phyloP scores from a whole-genome alignment of 2,329 filamentous ascomycete species.

The Aspergillus clavatus region DNA sequence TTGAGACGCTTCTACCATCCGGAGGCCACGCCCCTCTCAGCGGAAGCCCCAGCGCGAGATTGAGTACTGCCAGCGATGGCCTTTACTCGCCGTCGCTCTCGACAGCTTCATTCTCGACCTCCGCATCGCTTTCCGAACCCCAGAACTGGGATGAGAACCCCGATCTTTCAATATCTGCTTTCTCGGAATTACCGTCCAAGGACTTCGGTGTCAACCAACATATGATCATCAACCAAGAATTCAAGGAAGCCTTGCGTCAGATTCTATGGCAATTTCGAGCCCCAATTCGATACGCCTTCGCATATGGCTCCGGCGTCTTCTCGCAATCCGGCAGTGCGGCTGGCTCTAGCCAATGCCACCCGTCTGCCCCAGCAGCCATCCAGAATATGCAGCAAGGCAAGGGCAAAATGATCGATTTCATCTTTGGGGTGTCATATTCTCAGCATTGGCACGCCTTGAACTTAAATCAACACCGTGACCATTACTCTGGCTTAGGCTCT shows the following conservation, averaged over 20 bases:
- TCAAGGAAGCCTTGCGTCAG: slow-evolving; percentile 82
- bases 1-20: slow-evolving; percentile 11
- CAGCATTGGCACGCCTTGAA: slow-evolving; percentile 98
- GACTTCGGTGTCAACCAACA: slow-evolving; percentile 95
- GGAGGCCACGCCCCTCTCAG: slow-evolving; percentile 14
- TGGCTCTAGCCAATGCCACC: slow-evolving; percentile 54
- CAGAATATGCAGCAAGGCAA: slow-evolving; percentile 78
- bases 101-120: slow-evolving; percentile 29
- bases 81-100: slow-evolving; percentile 16
- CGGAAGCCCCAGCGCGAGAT: slow-evolving; percentile 11
- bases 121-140: slow-evolving; percentile 29
- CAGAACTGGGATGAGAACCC: slow-evolving; percentile 72
- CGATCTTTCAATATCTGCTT: slow-evolving; percentile 65
- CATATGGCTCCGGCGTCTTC: slow-evolving; percentile 95
- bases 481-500: slow-evolving; percentile 82
- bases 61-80: slow-evolving; percentile 11
- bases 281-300: slow-evolving; percentile 93
- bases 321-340: slow-evolving; percentile 59
- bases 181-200: slow-evolving; percentile 69
- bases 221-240: slow-evolving; percentile 91
- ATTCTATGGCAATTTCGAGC: slow-evolving; percentile 89
- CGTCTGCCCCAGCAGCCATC: slow-evolving; percentile 74
- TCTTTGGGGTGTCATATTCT: slow-evolving; percentile 89
- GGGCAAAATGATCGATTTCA: slow-evolving; percentile 97
- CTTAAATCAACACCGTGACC: slow-evolving; percentile 77